Conservation (phyloP, 257 asterid genomes). For the Datura wrightii region DNA sequence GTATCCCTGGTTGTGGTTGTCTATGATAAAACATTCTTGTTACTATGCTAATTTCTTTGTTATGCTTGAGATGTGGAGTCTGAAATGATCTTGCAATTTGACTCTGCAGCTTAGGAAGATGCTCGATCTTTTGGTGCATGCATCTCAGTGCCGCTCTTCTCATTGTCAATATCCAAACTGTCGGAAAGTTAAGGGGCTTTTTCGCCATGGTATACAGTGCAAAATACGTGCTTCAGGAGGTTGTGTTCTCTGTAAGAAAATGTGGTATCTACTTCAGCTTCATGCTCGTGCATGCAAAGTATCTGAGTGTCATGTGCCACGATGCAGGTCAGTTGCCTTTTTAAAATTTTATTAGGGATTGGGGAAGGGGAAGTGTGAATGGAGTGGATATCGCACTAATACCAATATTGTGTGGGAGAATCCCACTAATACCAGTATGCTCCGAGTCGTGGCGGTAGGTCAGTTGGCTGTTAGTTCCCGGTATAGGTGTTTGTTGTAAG, state of each 20-base stretch:
- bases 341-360: not conserved
- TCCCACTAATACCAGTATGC: not conserved
- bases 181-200: slow-evolving; percentile 96
- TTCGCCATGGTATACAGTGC: slow-evolving; percentile 90
- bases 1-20: slow-evolving; percentile 9
- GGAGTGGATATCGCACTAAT: not conserved
- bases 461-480: slow-evolving; percentile 32
- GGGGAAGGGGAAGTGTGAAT: slow-evolving; percentile 14
- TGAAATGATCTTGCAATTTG: slow-evolving; percentile 37
- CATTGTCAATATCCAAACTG: slow-evolving; percentile 88
- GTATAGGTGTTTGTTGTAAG: not conserved
- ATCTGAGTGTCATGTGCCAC: slow-evolving; percentile 90
- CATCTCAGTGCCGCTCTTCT: slow-evolving; percentile 47
- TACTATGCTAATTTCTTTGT: not conserved
- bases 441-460: slow-evolving; percentile 59
- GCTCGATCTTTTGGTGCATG: slow-evolving; percentile 86
- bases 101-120: slow-evolving; percentile 76
- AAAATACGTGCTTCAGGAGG: slow-evolving; percentile 91
- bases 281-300: slow-evolving; percentile 98
- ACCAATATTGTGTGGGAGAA: slow-evolving; percentile 1
- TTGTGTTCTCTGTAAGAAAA: slow-evolving; percentile 86
- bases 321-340: slow-evolving; percentile 81
- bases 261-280: slow-evolving; percentile 99
- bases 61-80: slow-evolving; percentile 15
- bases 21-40: not conserved